Evolutionary conservation across 2,329 filamentous ascomycete species (phyloP), one percentile per base, ranked within the genome.

Genomic region (Aspergillus glaucus): DNA sequence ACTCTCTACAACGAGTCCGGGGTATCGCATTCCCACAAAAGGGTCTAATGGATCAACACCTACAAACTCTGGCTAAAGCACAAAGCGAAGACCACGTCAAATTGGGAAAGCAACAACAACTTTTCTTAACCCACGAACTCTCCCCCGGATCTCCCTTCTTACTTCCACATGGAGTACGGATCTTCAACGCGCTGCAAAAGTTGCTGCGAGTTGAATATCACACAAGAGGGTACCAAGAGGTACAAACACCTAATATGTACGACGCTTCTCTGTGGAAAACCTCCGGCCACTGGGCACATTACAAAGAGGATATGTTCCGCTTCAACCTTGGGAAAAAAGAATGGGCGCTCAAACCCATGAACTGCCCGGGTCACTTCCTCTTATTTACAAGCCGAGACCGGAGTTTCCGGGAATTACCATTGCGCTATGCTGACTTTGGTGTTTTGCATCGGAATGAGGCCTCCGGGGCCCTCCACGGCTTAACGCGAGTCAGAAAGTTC

Each of bases 11-110:
- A 73, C 86, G 93, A 64, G 94, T 98, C 61, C 95, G 96, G 62
- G 93, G 93, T 71, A 86, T 98, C 50, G 94, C 90, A 5, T 98
- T 90, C 82, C 92, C 92, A 3, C 90, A 95, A 71, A 97, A 97
- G 81, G 95, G 95, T 75, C 81, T 83, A 62, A 88, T 98, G 74
- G 84, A 87, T 42, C 90, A 94, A 63, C 90, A 97, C 75, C 85
- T 95, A 73, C 90, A 92, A 64, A 94, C 95, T 73, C 79, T 98
- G 30, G 92, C 95, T 63, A 93, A 98, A 73, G 93, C 93, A 14
- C 92, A 93, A 53, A 95, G 95, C 78, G 86, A 93, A 55, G 93
- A 97, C 64, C 93, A 97, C 67, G 80, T 92, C 56, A 89, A 88
- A 73, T 91, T 97, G 57, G 93, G 91, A 55, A 88, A 86, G 65